These are phyloP conservation scores for Emergomyces pasteurianus DNA, from an alignment of 2,329 filamentous ascomycete species.

Conservation along the genomic window DNA sequence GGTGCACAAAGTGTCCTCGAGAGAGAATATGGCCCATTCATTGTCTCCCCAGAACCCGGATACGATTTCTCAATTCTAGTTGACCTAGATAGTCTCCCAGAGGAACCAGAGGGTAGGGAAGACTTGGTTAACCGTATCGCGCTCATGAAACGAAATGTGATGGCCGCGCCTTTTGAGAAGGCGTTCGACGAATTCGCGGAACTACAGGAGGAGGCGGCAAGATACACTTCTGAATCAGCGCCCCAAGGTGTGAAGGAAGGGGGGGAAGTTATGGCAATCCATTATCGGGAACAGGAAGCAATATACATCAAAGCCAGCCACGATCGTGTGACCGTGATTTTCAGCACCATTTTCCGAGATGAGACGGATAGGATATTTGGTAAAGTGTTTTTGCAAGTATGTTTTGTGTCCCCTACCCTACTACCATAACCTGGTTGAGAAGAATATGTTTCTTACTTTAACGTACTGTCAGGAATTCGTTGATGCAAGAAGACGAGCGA, in stretches of 20 bases:
- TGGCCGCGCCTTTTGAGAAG: slow-evolving; percentile 96
- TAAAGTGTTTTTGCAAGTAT: slow-evolving; percentile 82
- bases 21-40: slow-evolving; percentile 88
- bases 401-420: not conserved
- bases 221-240: slow-evolving; percentile 87
- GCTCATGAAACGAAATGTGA: slow-evolving; percentile 91
- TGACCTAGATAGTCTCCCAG: slow-evolving; percentile 77
- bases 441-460: not conserved
- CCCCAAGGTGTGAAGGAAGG: slow-evolving; percentile 84
- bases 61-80: slow-evolving; percentile 94
- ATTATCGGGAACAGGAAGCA: slow-evolving; percentile 96
- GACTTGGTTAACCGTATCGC: slow-evolving; percentile 79
- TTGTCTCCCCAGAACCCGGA: slow-evolving; percentile 72
- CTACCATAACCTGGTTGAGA: not conserved
- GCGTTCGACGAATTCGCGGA: slow-evolving; percentile 88
- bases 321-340: slow-evolving; percentile 96
- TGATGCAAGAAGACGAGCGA: slow-evolving; percentile 78
- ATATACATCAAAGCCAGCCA: slow-evolving; percentile 98
- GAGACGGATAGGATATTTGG: slow-evolving; percentile 96
- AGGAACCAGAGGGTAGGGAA: slow-evolving; percentile 71
- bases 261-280: slow-evolving; percentile 86
- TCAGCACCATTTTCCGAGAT: slow-evolving; percentile 95
- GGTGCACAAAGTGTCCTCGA: slow-evolving; percentile 84
- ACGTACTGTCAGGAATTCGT: slow-evolving; percentile 60
- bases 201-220: slow-evolving; percentile 75